Conservation (phyloP, 805 yeast species). For the Hanseniaspora mollemarum region DNA sequence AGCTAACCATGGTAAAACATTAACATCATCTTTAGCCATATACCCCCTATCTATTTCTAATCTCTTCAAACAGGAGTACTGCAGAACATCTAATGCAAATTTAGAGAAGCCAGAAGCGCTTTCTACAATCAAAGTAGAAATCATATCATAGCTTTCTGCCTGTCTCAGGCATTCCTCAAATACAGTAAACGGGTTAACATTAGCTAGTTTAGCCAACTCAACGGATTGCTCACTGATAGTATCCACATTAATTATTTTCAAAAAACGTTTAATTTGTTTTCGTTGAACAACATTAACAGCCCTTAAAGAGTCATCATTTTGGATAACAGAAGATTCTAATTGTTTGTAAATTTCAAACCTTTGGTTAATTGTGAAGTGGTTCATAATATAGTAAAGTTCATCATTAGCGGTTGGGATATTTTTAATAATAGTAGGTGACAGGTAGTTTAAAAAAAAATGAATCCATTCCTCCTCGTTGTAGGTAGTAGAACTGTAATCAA, state of each 20-base stretch:
- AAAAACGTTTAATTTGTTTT: constrained; percentile 61
- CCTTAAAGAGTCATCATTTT: constrained; percentile 45
- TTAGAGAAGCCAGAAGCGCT: constrained; percentile 63
- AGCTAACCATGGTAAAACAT: constrained; percentile 75
- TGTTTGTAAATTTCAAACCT: constrained; percentile 78
- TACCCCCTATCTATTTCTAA: constrained; percentile 57
- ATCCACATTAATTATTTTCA: constrained; percentile 73
- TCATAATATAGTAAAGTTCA: constrained; percentile 47
- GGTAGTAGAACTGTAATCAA: too few species aligned
- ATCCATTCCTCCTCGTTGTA: constrained; percentile 37
- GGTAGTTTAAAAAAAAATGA: constrained; percentile 48
- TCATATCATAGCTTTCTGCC: constrained; percentile 83
- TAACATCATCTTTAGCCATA: constrained; percentile 66
- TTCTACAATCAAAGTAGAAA: constrained; percentile 64
- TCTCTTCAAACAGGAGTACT: constrained; percentile 59
- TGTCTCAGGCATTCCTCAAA: constrained; percentile 62
- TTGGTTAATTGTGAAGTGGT: constrained; percentile 44
- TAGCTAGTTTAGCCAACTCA: constrained; percentile 57
- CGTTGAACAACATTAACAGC: constrained; percentile 56
- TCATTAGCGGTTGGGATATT: constrained; percentile 50
- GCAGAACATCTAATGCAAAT: constrained; percentile 77
- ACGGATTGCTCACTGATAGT: constrained; percentile 65
- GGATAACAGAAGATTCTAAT: constrained; percentile 45
- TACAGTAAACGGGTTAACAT: constrained; percentile 68
- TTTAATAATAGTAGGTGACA: constrained; percentile 52